Percentiles rank a stretch among this genome's conserved stretches.
phyloP scores from a whole-genome alignment of 2,329 filamentous ascomycete genomes.

The Zymoseptoria ardabiliae region DNA sequence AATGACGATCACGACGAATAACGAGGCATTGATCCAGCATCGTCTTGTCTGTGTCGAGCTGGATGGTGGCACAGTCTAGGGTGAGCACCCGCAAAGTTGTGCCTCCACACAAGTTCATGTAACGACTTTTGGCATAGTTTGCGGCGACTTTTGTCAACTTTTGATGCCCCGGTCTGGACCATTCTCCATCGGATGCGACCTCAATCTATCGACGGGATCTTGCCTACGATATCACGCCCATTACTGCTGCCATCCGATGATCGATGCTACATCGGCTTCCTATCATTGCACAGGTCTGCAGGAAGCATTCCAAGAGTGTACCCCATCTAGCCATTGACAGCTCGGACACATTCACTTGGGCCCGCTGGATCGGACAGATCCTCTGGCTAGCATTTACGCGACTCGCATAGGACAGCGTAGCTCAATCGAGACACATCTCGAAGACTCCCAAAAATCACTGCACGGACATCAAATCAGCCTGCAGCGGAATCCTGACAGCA shows the following conservation, averaged over 20 bases:
- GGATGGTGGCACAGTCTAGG: background rate
- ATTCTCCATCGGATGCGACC: background rate
- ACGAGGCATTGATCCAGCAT: background rate
- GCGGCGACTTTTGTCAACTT: background rate
- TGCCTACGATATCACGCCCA: background rate
- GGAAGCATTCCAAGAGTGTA: background rate
- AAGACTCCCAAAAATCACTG: background rate
- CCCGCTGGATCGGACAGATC: background rate
- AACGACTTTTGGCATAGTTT: background rate
- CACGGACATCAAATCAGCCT: background rate
- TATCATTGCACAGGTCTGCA: background rate
- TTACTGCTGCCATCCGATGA: background rate
- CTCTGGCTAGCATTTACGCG: background rate
- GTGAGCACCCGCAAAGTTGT: background rate
- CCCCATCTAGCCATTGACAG: background rate
- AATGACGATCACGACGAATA: background rate
- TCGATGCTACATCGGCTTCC: background rate
- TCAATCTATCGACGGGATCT: background rate
- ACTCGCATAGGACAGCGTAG: background rate
- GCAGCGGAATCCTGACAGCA: background rate
- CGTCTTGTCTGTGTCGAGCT: background rate
- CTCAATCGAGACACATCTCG: background rate
- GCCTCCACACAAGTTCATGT: background rate
- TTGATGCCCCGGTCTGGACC: background rate
- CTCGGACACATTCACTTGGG: background rate